Percentiles rank a stretch among this genome's conserved stretches.
Evolutionary conservation across 352 stramenopile species (phyloP).

Genomic region (Globisporangium cylindrosporum): DNA sequence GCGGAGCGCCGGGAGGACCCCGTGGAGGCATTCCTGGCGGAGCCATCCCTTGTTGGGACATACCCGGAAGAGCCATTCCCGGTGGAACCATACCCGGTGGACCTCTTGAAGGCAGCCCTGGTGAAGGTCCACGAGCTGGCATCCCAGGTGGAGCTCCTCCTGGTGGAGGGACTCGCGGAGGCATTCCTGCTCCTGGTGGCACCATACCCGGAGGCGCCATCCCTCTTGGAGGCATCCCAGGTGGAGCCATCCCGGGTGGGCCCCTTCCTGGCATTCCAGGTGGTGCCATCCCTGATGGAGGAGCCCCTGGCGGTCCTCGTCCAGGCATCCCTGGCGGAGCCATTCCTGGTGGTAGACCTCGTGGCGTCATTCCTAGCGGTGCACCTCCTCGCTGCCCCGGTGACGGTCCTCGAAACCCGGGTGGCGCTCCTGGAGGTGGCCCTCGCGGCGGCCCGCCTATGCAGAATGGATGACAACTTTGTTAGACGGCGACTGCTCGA

Average conservation of each 20-base stretch:
- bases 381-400: constrained; percentile 26
- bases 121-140: constrained; percentile 9
- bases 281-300: constrained; percentile 2
- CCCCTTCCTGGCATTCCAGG: constrained; percentile 13
- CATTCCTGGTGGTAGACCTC: constrained; percentile 8
- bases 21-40: constrained; percentile 16
- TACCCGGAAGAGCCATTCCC: too few species aligned
- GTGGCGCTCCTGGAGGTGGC: constrained; percentile 16
- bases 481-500: background rate
- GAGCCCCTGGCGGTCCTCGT: background rate
- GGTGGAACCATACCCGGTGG: constrained; percentile 13
- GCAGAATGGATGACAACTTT: background rate
- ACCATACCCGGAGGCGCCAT: constrained; percentile 2
- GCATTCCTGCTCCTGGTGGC: constrained; percentile 2
- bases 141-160: constrained; percentile 9
- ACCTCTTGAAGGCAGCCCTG: background rate
- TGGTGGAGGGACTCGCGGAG: constrained; percentile 13
- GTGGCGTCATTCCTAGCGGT: constrained; percentile 9
- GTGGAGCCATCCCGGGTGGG: constrained; percentile 10
- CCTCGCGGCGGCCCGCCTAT: constrained; percentile 17
- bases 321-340: background rate
- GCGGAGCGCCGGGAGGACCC: constrained; percentile 1
- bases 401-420: constrained; percentile 32
- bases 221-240: constrained; percentile 8
- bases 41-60: background rate